Conservation (phyloP, 805 yeast species). For the Metschnikowia arizonensis region DNA sequence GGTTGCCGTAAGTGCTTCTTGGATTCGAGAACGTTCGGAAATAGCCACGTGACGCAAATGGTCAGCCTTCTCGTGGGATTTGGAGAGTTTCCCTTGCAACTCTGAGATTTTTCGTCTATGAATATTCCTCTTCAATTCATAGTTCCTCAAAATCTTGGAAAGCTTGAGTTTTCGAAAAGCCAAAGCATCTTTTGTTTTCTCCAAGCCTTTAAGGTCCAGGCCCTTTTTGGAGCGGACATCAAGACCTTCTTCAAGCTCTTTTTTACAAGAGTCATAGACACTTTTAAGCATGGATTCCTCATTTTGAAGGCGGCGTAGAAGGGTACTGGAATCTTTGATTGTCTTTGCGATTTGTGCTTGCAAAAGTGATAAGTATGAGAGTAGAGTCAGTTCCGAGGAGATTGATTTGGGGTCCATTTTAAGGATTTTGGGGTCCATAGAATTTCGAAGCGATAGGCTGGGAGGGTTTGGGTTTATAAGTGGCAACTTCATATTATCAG, state of each 20-base stretch:
- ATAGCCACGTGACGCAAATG: conserved; percentile 8
- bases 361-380: neutral
- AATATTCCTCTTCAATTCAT: conserved; percentile 7
- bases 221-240: conserved; percentile 29
- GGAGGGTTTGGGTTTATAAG: neutral
- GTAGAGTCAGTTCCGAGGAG: neutral
- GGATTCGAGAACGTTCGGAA: conserved; percentile 7
- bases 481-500: neutral
- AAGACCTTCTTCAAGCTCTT: conserved; percentile 36
- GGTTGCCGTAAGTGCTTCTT: conserved; percentile 8
- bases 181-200: conserved; percentile 30
- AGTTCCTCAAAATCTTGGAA: conserved; percentile 20
- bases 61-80: conserved; percentile 12
- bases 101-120: conserved; percentile 14
- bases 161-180: conserved; percentile 32
- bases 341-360: conserved; percentile 9
- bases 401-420: neutral
- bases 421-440: neutral
- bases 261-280: conserved; percentile 20
- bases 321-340: conserved; percentile 5
- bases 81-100: conserved; percentile 10
- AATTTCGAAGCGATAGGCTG: neutral
- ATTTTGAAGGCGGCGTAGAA: conserved; percentile 5
- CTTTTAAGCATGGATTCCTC: conserved; percentile 11
- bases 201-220: conserved; percentile 29